Evolutionary conservation across 2,329 filamentous ascomycete genomes (phyloP).

Genomic region (Fusarium gaditjirri): DNA sequence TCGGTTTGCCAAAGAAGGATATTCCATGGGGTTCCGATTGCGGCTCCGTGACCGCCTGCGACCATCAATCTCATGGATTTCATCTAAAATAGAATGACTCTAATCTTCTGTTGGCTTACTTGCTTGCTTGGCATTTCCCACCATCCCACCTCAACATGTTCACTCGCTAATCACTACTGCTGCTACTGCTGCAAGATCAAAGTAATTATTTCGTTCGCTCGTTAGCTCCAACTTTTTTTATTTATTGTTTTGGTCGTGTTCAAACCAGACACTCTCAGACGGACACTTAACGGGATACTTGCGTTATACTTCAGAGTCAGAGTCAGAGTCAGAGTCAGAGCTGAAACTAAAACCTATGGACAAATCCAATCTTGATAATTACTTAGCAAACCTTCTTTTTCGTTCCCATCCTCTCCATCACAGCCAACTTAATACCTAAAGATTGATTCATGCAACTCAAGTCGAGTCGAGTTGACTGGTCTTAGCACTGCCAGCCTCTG

Average conservation of each 20-base stretch:
- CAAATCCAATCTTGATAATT: not conserved
- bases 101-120: conserved; percentile 11
- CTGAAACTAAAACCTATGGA: not conserved
- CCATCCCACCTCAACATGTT: conserved; percentile 5
- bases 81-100: conserved; percentile 10
- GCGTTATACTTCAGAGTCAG: not conserved
- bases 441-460: not conserved
- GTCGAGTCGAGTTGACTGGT: conserved; percentile 20
- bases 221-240: conserved; percentile 28
- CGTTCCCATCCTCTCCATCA: not conserved
- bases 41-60: conserved; percentile 12
- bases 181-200: conserved; percentile 13
- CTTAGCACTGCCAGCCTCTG: conserved; percentile 20
- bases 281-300: not conserved
- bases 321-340: not conserved
- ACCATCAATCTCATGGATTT: not conserved
- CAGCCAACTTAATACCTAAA: not conserved
- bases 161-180: conserved; percentile 21
- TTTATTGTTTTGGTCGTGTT: not conserved
- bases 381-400: not conserved
- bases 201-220: conserved; percentile 27
- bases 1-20: conserved; percentile 27
- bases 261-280: not conserved
- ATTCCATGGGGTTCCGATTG: conserved; percentile 20
- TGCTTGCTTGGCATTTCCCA: not conserved